Evolutionary conservation across 2,329 filamentous ascomycete species (phyloP).

Genomic region (Sporothrix curviconia): DNA sequence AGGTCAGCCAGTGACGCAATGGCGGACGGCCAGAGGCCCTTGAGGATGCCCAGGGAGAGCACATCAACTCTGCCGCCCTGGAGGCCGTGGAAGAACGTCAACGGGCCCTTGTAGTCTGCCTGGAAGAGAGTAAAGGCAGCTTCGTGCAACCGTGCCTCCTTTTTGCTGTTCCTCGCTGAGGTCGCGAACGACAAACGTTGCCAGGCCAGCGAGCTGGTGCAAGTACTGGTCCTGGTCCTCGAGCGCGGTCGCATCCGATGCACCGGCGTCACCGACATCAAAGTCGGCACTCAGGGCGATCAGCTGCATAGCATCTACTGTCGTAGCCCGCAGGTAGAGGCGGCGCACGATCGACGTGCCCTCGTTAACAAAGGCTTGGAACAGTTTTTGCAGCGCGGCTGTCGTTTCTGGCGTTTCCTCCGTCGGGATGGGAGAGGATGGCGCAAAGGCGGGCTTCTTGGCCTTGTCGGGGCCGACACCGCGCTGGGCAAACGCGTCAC

Average conservation of each 20-base stretch:
- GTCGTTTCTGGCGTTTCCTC: neutral
- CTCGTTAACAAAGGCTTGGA: constrained; percentile 32
- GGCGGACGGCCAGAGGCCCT: constrained; percentile 25
- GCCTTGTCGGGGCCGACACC: constrained; percentile 15
- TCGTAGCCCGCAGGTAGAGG: constrained; percentile 38
- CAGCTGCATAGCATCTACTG: neutral
- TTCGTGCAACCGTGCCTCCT: constrained; percentile 20
- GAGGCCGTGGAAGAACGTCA: constrained; percentile 17
- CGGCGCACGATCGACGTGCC: constrained; percentile 32
- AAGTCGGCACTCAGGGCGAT: constrained; percentile 19
- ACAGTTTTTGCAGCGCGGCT: constrained; percentile 14
- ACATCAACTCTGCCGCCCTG: constrained; percentile 19
- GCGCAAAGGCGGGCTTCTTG: neutral
- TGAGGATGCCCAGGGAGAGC: constrained; percentile 25
- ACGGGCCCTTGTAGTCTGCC: neutral
- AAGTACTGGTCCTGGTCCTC: constrained; percentile 19
- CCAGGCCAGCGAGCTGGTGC: constrained; percentile 25
- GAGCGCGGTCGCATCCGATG: neutral
- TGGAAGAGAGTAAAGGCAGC: constrained; percentile 25
- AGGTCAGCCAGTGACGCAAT: constrained; percentile 23
- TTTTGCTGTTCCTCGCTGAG: constrained; percentile 24
- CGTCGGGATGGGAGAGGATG: neutral
- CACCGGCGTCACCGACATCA: constrained; percentile 12
- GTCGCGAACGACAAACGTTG: constrained; percentile 25
- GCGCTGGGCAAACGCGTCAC: constrained; percentile 31